Evolutionary conservation across 192 early-diverging fungal genomes (phyloP), one percentile per base, ranked within the genome.

Genomic region (Backusella morwellensis): DNA sequence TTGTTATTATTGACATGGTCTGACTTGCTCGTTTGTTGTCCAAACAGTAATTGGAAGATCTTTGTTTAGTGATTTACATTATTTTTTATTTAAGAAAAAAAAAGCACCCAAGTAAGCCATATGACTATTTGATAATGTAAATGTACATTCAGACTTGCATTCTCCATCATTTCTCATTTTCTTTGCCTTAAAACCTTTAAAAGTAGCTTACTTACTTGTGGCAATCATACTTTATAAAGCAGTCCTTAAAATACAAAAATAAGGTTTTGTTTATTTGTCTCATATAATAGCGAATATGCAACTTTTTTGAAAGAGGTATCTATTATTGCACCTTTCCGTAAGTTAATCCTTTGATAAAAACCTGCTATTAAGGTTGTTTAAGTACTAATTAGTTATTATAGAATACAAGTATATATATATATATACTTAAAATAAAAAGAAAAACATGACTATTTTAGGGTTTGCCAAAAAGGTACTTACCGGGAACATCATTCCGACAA

Each of bases 1-100:
- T 63, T 63, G 23, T 63, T 63, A 63, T 63, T 63, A 63, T 63
- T 63, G 56, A 63, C 56, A 63, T 29, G 56, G 56, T 63, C 56
- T 63, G 56, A 63, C 56, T 63, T 63, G 56, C 56, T 63, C 56
- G 56, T 63, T 63, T 63, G 56, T 63, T 63, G 56, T 63, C 56
- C 56, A 63, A 63, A 63, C 56, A 63, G 56, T 29, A 63, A 63
- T 63, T 63, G 21, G 56, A 63, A 63, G 56, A 63, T 63, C 56
- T 63, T 63, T 63, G 56, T 63, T 63, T 63, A 63, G 56, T 29
- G 56, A 63, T 63, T 63, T 63, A 29, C 56, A 63, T 63, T 63
- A 29, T 63, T 59, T 59, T 59, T 59, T 59, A 29, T 23, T 63
- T 63, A 21, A 21, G n/a, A 56, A 9, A 21, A 63, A 63, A 63